A percentile compares a stretch with the other conserved stretches of the same genome.
phyloP scores from a whole-genome alignment of 805 yeast genomes.

The Cyberlindnera mississippiensis region DNA sequence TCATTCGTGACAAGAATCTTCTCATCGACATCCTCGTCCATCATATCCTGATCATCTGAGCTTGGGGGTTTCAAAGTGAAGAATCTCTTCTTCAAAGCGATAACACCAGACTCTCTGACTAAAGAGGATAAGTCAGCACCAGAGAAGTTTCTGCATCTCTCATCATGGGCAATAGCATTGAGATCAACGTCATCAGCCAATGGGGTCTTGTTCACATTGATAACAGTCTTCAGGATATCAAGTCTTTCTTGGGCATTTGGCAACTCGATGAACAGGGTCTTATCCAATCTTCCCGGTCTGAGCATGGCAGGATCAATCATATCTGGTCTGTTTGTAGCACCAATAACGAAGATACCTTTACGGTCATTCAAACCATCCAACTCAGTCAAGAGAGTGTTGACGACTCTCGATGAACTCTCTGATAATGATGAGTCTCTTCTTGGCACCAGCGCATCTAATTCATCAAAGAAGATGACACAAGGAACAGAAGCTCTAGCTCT shows the following conservation, averaged over 20 bases:
- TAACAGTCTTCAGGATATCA: constrained; percentile 77
- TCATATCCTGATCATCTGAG: constrained; percentile 42
- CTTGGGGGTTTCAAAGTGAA: constrained; percentile 44
- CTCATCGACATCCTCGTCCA: constrained; percentile 38
- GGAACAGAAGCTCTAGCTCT: constrained; percentile 93
- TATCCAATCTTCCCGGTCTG: constrained; percentile 94
- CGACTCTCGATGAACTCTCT: constrained; percentile 90
- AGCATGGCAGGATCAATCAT: constrained; percentile 98
- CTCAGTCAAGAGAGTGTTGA: constrained; percentile 90
- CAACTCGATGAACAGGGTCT: constrained; percentile 84
- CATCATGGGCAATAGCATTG: constrained; percentile 60
- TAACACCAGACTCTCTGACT: constrained; percentile 90
- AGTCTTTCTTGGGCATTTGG: constrained; percentile 75
- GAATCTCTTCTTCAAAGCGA: constrained; percentile 74
- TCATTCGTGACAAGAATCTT: constrained; percentile 51
- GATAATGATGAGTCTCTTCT: constrained; percentile 84
- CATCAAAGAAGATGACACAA: constrained; percentile 93
- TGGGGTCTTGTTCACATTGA: constrained; percentile 73
- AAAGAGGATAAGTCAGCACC: constrained; percentile 95
- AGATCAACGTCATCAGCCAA: constrained; percentile 60
- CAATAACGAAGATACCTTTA: constrained; percentile 89
- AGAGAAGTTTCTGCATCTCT: constrained; percentile 81
- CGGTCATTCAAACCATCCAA: constrained; percentile 92
- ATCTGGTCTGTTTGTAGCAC: constrained; percentile 97
- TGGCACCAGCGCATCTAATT: constrained; percentile 93